Percentiles rank a stretch among this genome's conserved stretches.
Evolutionary conservation across 1,284 basidiomycete species (phyloP).

Genomic region (Heterobasidion annosum): DNA sequence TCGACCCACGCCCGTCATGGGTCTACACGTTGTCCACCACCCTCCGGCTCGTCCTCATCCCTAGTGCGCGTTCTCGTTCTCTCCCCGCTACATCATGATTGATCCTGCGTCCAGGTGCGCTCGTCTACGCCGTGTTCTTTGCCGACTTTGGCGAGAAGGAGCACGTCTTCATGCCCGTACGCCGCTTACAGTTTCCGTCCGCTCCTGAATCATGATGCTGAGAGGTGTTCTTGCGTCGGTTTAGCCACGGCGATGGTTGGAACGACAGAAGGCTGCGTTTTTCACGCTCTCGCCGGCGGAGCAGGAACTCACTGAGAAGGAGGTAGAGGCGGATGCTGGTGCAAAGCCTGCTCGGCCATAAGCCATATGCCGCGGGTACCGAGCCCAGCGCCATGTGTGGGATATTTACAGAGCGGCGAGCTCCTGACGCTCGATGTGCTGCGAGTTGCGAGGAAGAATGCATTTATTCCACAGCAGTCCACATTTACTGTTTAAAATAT

Average conservation of each 20-base stretch:
- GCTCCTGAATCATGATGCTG: background rate
- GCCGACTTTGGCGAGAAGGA: slow-evolving; percentile 61
- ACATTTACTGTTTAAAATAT: too few species aligned
- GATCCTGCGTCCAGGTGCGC: slow-evolving; percentile 26
- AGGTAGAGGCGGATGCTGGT: background rate
- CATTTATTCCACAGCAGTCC: too few species aligned
- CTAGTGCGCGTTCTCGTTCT: slow-evolving; percentile 25
- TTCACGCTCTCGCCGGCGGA: slow-evolving; percentile 25
- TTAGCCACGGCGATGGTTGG: slow-evolving; percentile 25
- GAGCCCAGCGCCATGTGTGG: too few species aligned
- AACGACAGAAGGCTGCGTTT: slow-evolving; percentile 23
- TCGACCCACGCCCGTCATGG: slow-evolving; percentile 49
- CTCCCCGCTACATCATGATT: background rate
- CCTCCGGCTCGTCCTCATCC: slow-evolving; percentile 39
- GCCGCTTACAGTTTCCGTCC: slow-evolving; percentile 15
- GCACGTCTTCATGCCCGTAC: slow-evolving; percentile 61
- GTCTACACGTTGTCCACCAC: slow-evolving; percentile 38
- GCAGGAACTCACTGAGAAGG: slow-evolving; percentile 14
- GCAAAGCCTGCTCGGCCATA: background rate
- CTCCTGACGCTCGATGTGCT: too few species aligned
- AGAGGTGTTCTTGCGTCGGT: background rate
- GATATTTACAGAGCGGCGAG: too few species aligned
- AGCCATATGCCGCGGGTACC: background rate
- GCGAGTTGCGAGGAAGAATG: too few species aligned
- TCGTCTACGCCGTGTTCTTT: slow-evolving; percentile 51